Evolutionary conservation across 1,139 yeast species (phyloP), one percentile per base, ranked within the genome.

Genomic region (Debaryomyces sp.): DNA sequence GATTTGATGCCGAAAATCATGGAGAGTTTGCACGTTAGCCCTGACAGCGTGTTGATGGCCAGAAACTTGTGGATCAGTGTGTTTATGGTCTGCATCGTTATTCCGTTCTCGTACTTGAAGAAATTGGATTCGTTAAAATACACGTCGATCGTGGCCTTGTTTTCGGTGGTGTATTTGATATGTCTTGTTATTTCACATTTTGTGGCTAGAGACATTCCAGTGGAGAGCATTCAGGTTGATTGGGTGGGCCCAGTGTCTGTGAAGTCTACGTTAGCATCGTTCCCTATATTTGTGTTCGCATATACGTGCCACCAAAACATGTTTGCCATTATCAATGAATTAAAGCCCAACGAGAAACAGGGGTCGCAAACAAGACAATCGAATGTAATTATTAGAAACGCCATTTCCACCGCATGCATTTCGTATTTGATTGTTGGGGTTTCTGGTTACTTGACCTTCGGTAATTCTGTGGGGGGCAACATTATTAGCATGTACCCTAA

Each of bases 281-380:
- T 94, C 60, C 96, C 97, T n/a, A 87, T 94, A 55, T 82, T 94
- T 50, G 88, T 94, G 15, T 90, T 95, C 71, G 98, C 98, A 3
- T 95, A 84, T 67, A 92, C 98, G 0, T 96, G 98, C 53, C 96
- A 94, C 56, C 97, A 94, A 71, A 94, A 87, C 63, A 87, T 94
- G 85, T 92, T 89, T 66, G 86, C 96, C 8, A 88, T 92, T 47
- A 81, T 91, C 60, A 89, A 91, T 62, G 99, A 94, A 68, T 59
- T 69, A 47, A 53, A 59, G 48, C 68, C 67, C 17, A 55, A 55
- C 46, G 68, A 61, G 9, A 49, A 44, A 7, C 60, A 55, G 36
- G 85, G 86, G 45, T 77, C 80, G 45, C 77, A 81, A 37, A 74
- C 82, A 2, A 64, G 77, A 47, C 82, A 75, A 55, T 75, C 85